Evolutionary conservation across 2,329 filamentous ascomycete species (phyloP).

Genomic region (Exophiala lecanii-corni): DNA sequence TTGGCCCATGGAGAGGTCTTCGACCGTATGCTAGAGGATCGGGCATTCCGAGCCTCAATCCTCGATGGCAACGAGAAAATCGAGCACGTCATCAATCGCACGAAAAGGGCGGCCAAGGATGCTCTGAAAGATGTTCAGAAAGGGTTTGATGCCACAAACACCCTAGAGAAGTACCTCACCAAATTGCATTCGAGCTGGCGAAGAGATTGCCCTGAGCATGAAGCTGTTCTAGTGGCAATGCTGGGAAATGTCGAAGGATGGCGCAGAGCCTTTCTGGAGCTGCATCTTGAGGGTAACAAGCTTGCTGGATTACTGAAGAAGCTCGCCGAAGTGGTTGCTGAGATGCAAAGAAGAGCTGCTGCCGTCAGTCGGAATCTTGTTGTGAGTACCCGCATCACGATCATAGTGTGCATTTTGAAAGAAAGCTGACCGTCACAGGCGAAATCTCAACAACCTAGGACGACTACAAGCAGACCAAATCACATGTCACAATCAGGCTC

Average conservation of each 20-base stretch:
- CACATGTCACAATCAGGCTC: constrained; percentile 10
- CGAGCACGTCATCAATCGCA: constrained; percentile 80
- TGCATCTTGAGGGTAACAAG: constrained; percentile 67
- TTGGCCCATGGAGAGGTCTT: constrained; percentile 79
- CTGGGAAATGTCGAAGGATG: constrained; percentile 88
- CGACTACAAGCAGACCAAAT: no score
- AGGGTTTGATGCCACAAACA: constrained; percentile 69
- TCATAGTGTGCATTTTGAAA: no score
- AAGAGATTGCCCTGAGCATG: constrained; percentile 55
- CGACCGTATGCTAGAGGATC: constrained; percentile 81
- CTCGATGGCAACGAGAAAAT: constrained; percentile 86
- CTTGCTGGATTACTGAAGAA: constrained; percentile 67
- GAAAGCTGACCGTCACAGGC: no score
- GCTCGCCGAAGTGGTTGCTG: constrained; percentile 70
- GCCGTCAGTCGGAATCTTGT: constrained; percentile 62
- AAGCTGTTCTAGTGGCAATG: constrained; percentile 82
- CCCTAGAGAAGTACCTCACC: constrained; percentile 71
- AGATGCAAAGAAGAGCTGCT: constrained; percentile 81
- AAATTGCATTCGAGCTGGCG: constrained; percentile 59
- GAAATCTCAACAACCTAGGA: no score
- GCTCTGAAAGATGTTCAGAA: constrained; percentile 73
- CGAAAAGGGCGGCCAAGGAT: constrained; percentile 69
- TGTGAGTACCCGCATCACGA: constrained; percentile 4
- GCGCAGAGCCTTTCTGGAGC: constrained; percentile 71
- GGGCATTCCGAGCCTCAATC: constrained; percentile 74